phyloP scores from a whole-genome alignment of 2,329 filamentous ascomycete species.

The Calcarisporium arbuscula region DNA sequence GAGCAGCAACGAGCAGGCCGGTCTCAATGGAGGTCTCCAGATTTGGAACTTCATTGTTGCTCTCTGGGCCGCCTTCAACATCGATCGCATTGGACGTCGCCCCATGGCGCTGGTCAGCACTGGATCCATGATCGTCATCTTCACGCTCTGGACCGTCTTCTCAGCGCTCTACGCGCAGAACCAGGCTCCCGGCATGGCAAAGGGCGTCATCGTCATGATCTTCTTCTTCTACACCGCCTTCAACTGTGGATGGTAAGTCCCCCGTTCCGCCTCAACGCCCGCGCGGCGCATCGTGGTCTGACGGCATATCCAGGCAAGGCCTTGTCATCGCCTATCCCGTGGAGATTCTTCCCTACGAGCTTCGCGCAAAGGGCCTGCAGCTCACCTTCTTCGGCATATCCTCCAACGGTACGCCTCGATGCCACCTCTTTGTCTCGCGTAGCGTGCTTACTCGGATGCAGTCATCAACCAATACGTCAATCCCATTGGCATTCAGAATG shows the following conservation, averaged over 20 bases:
- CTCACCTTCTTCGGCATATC: slow-evolving; percentile 31
- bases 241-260: slow-evolving; percentile 6
- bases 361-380: slow-evolving; percentile 57
- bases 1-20: slow-evolving; percentile 4
- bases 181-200: slow-evolving; percentile 1
- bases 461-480: slow-evolving; percentile 7
- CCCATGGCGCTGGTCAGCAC: slow-evolving; percentile 5
- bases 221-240: slow-evolving; percentile 7
- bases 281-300: no score
- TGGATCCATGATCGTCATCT: slow-evolving; percentile 5
- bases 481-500: slow-evolving; percentile 4
- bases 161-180: slow-evolving; percentile 4
- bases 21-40: slow-evolving; percentile 4
- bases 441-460: background rate
- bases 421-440: no score
- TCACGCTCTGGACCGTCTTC: slow-evolving; percentile 3
- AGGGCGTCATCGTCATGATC: slow-evolving; percentile 7
- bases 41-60: slow-evolving; percentile 7
- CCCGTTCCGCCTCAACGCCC: no score
- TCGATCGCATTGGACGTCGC: slow-evolving; percentile 3
- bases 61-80: slow-evolving; percentile 4
- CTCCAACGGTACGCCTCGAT: slow-evolving; percentile 1
- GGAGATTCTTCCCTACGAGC: slow-evolving; percentile 51
- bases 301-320: no score
- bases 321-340: slow-evolving; percentile 51